Percentiles rank a stretch among this genome's conserved stretches.
Evolutionary conservation across 2,329 filamentous ascomycete species (phyloP).

Genomic region (Botrytis fragariae): DNA sequence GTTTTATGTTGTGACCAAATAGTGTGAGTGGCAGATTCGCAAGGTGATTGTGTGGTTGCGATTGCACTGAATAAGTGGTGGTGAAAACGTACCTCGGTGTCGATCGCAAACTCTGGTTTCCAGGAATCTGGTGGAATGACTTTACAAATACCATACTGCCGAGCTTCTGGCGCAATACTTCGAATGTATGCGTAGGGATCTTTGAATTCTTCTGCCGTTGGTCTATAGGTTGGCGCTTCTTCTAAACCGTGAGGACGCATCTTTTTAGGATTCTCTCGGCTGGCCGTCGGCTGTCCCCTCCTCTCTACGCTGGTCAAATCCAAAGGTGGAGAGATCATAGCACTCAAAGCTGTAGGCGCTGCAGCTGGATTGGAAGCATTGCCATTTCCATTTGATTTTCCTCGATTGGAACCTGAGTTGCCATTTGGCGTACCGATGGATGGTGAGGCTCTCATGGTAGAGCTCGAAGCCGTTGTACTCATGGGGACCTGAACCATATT

Average conservation of each 20-base stretch:
- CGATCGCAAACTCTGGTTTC: slow-evolving; percentile 94
- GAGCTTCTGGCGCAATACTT: slow-evolving; percentile 84
- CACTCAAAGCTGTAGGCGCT: slow-evolving; percentile 38
- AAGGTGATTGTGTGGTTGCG: not conserved
- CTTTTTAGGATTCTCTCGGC: slow-evolving; percentile 73
- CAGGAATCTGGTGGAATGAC: slow-evolving; percentile 90
- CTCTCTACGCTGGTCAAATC: slow-evolving; percentile 90
- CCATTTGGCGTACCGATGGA: slow-evolving; percentile 32
- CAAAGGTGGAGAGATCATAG: slow-evolving; percentile 52
- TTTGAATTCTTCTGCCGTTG: slow-evolving; percentile 90
- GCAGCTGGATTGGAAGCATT: slow-evolving; percentile 37
- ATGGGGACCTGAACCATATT: slow-evolving; percentile 39
- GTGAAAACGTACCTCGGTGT: slow-evolving; percentile 72
- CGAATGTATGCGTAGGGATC: slow-evolving; percentile 92
- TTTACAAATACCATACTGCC: slow-evolving; percentile 88
- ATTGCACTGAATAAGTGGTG: not conserved
- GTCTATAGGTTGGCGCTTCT: slow-evolving; percentile 87
- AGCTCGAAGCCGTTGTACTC: slow-evolving; percentile 31
- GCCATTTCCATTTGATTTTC: slow-evolving; percentile 32
- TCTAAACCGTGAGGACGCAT: slow-evolving; percentile 79
- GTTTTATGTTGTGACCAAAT: not conserved
- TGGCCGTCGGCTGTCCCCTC: slow-evolving; percentile 75
- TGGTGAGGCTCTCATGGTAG: slow-evolving; percentile 32
- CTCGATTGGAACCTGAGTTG: slow-evolving; percentile 31
- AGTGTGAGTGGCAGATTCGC: not conserved